A percentile compares a stretch with the other conserved stretches of the same genome.
phyloP scores from a whole-genome alignment of 495 filamentous ascomycete species.

The Darksidea phi region DNA sequence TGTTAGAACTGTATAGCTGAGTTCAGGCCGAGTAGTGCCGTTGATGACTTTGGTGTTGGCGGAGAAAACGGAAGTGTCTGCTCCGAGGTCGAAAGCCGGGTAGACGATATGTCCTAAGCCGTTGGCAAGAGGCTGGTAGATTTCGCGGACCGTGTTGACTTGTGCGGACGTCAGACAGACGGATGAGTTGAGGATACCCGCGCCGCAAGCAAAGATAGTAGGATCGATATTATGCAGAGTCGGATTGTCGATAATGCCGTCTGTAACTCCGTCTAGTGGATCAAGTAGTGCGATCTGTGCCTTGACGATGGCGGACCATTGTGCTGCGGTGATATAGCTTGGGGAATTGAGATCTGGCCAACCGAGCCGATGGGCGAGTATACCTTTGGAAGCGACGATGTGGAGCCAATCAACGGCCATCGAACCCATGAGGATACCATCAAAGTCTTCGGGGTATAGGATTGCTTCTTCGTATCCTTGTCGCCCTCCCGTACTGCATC shows the following conservation, averaged over 20 bases:
- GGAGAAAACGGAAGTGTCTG: not conserved
- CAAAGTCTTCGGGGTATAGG: constrained; percentile 32
- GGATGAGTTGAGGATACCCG: constrained; percentile 20
- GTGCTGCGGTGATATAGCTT: constrained; percentile 22
- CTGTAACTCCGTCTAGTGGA: constrained; percentile 32
- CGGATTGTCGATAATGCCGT: constrained; percentile 40
- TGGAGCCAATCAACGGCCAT: constrained; percentile 47
- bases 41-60: too few relatives aligned
- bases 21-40: too few relatives aligned
- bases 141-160: not conserved
- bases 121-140: not conserved
- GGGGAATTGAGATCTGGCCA: constrained; percentile 45
- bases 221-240: constrained; percentile 29
- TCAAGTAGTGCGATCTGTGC: constrained; percentile 40
- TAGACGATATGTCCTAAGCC: constrained; percentile 18
- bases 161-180: constrained; percentile 7
- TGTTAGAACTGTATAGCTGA: too few relatives aligned
- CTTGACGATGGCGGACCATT: constrained; percentile 32
- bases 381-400: constrained; percentile 54
- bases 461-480: constrained; percentile 36
- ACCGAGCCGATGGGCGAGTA: constrained; percentile 52
- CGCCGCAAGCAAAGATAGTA: constrained; percentile 27
- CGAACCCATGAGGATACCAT: constrained; percentile 37
- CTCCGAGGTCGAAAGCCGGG: not conserved
- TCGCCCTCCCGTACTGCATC: constrained; percentile 39